Evolutionary conservation across 2,329 filamentous ascomycete species (phyloP), one percentile per base, ranked within the genome.

Genomic region (Cladosporium colombiae): DNA sequence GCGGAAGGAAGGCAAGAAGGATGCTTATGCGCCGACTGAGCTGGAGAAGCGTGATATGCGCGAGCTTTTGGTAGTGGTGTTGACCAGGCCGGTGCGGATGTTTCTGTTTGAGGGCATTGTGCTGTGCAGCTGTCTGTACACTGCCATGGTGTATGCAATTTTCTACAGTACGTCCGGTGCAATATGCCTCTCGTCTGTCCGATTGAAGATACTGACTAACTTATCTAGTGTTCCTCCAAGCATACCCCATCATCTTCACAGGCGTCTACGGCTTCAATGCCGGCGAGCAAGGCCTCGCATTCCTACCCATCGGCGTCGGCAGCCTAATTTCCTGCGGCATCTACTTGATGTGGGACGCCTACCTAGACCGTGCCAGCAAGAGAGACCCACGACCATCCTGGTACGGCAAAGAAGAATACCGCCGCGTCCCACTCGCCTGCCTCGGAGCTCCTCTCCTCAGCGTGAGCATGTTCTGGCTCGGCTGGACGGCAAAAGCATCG

Each of bases 71-170:
- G 87, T 84, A 1, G 85, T 90, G n/a, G 88, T 92, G 0, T 79
- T 93, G 44, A 89, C 88, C 1, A 81, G 91, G 0, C 91, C 91
- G 0, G 76, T 93, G 6, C 83, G 88, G 29, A 94, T 94, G 91
- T 81, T 92, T n/a, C 73, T 78, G 53, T 88, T 84, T 52, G 91
- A 95, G 74, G 88, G 89, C 58, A 90, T 94, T 59, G 90, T 94
- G 8, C 81, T 88, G 27, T 89, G 87, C 58, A 86, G 85, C 1
- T 93, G 92, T 76, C 81, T 93, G 13, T 87, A 91, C 37, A 81
- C 93, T 31, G 84, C 88, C 37, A 80, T 82, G 58, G 80, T 78
- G 10, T 93, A 92, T 73, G 84, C 81, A 3, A 83, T 89, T 67
- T 86, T 89, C 68, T 89, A 87, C 81, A 91, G 72, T 72, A 60